phyloP scores from a whole-genome alignment of 768 basidiomycete genomes.

The Melanogaster broomeanus region DNA sequence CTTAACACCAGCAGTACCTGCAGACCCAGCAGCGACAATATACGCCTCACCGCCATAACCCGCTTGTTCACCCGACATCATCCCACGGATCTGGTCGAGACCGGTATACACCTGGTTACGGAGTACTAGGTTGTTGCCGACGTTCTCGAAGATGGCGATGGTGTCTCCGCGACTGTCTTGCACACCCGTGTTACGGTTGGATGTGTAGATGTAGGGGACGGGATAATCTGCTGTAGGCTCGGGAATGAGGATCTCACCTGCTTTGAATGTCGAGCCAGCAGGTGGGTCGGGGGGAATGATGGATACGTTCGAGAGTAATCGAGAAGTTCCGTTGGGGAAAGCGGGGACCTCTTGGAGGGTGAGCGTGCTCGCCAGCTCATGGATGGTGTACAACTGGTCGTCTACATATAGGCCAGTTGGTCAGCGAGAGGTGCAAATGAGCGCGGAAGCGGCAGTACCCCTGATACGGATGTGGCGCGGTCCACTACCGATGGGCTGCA shows the following conservation, averaged over 20 bases:
- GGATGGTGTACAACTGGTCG: slow-evolving; percentile 50
- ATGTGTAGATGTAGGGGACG: slow-evolving; percentile 61
- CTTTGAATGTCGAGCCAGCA: slow-evolving; percentile 44
- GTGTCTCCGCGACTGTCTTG: slow-evolving; percentile 59
- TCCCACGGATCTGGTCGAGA: slow-evolving; percentile 63
- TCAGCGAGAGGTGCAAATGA: not conserved
- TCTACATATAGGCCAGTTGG: slow-evolving; percentile 37
- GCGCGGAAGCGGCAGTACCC: slow-evolving; percentile 22
- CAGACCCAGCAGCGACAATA: slow-evolving; percentile 55
- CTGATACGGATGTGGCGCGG: slow-evolving; percentile 52
- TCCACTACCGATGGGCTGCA: slow-evolving; percentile 62
- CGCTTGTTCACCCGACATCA: slow-evolving; percentile 52
- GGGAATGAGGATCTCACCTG: slow-evolving; percentile 66
- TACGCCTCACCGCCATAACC: slow-evolving; percentile 50
- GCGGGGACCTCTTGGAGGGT: slow-evolving; percentile 52
- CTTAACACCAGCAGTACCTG: slow-evolving; percentile 56
- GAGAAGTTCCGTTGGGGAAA: slow-evolving; percentile 50
- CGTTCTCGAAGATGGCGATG: slow-evolving; percentile 59
- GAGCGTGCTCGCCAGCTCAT: slow-evolving; percentile 58
- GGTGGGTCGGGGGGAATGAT: slow-evolving; percentile 47
- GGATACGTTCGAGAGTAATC: slow-evolving; percentile 50
- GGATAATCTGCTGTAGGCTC: slow-evolving; percentile 46
- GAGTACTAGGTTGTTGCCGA: slow-evolving; percentile 40
- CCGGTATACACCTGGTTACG: slow-evolving; percentile 62
- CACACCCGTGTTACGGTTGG: slow-evolving; percentile 62